Base-by-base conservation (phyloP, 2,329 filamentous ascomycete species). In the Fusarium equiseti region DNA sequence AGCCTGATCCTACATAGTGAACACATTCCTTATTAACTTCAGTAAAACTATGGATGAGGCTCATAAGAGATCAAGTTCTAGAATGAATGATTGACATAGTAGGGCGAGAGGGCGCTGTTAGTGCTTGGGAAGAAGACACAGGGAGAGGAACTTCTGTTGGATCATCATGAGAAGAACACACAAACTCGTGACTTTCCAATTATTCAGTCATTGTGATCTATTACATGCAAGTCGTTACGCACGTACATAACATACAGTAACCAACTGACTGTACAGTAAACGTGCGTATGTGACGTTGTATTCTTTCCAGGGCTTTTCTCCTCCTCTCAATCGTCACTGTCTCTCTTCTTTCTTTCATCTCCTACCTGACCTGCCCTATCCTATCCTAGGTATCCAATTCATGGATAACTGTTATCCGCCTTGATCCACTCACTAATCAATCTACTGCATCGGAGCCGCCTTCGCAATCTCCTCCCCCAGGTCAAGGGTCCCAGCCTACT, bases 381-480 rank as follows among this genome's bases (percentile, higher is more conserved):
- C 35, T 12, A 38, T 38, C 35, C 35, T 38, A 38, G 18, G 35
- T n/a, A 38, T 38, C 35, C 35, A 38, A 48, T 48, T 38, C 50
- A 55, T 46, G 61, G 35, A 22, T 43, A 31, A 38, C 35, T n/a
- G 35, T 22, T 22, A n/a, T 42, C 49, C 26, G 22, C 18, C 15
- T 52, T 42, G 49, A 52, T 52, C 49, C 49, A 52, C 49, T 38
- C 48, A 38, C 48, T 51, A 51, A 51, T 38, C 31, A 38, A 26
- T 48, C 29, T 56, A 27, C 43, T 35, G 44, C 31, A 38, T 49
- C 53, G 43, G 53, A 32, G 29, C 43, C 53, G 53, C 29, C 18
- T 50, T 49, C 31, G 42, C 24, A 35, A 56, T 56, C 46, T 52
- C 49, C 32, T 24, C 49, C 20, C 48, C 20, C 22, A 12, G 35